These are phyloP conservation scores for Sanghuangporus sanghuang DNA, from an alignment of 1,284 basidiomycete genomes.

Conservation along the genomic window DNA sequence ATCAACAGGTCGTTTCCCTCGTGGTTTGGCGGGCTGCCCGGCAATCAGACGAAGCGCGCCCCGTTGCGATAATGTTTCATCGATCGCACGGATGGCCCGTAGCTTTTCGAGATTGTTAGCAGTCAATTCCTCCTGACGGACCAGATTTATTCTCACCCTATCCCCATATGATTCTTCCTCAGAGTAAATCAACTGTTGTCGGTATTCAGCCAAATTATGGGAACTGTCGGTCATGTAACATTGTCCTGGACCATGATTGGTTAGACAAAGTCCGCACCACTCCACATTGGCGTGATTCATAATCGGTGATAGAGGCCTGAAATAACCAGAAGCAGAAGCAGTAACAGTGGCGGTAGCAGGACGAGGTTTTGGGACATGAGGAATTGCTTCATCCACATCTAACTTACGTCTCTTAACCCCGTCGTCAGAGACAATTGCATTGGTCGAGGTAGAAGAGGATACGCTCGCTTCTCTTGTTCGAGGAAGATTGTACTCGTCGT, in stretches of 20 bases:
- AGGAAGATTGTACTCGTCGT: conserved; percentile 13
- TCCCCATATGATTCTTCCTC: conserved; percentile 60
- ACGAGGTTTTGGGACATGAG: conserved; percentile 17
- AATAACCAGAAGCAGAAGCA: too few relatives aligned
- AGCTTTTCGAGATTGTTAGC: conserved; percentile 36
- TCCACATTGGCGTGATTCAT: conserved; percentile 21
- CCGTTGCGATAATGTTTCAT: conserved; percentile 49
- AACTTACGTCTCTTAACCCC: not conserved
- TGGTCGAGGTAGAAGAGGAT: not conserved
- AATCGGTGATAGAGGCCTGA: conserved; percentile 19
- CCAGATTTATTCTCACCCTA: conserved; percentile 38
- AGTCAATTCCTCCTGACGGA: not conserved
- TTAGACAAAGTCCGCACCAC: conserved; percentile 58
- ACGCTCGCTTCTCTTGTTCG: not conserved
- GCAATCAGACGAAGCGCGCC: conserved; percentile 49
- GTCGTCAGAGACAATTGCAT: conserved; percentile 9
- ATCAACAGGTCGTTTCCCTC: not conserved
- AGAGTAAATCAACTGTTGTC: conserved; percentile 55
- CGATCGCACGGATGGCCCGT: conserved; percentile 58
- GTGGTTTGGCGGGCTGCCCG: conserved; percentile 55
- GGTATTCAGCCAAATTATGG: conserved; percentile 61
- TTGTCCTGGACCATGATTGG: conserved; percentile 40
- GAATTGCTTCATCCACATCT: not conserved
- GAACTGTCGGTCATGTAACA: conserved; percentile 64
- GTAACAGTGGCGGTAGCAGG: not conserved